Percentiles rank a stretch among this genome's conserved stretches.
phyloP scores from a whole-genome alignment of 352 stramenopile genomes.

The Globisporangium orthogonon region DNA sequence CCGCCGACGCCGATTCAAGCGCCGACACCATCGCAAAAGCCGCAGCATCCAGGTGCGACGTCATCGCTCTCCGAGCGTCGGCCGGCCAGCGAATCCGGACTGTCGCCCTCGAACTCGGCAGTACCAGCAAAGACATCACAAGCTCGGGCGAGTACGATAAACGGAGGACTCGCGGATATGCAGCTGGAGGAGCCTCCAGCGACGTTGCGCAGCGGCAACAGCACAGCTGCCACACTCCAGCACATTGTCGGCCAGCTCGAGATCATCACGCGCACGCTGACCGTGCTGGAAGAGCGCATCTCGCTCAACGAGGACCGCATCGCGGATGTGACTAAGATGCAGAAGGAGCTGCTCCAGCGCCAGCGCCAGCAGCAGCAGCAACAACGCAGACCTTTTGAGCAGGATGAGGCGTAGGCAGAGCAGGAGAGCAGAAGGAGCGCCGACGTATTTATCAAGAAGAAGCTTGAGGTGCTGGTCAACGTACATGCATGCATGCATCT shows the following conservation, averaged over 20 bases:
- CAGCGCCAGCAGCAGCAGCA: slow-evolving; percentile 23
- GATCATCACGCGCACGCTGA: slow-evolving; percentile 83
- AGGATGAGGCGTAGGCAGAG: slow-evolving; percentile 17
- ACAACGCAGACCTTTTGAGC: neutral
- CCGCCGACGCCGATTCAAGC: slow-evolving; percentile 30
- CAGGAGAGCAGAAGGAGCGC: slow-evolving; percentile 42
- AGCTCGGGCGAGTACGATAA: neutral
- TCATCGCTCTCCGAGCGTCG: slow-evolving; percentile 29
- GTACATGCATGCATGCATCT: too few relatives aligned
- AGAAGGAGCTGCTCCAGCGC: slow-evolving; percentile 51
- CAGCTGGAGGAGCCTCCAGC: neutral
- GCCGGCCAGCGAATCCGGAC: slow-evolving; percentile 1
- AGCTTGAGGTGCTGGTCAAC: slow-evolving; percentile 6
- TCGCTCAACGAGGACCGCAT: slow-evolving; percentile 82
- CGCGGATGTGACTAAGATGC: slow-evolving; percentile 46
- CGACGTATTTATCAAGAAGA: slow-evolving; percentile 29
- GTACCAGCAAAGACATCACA: neutral
- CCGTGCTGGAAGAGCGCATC: slow-evolving; percentile 78
- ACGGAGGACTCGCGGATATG: too few relatives aligned
- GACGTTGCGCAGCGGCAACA: slow-evolving; percentile 11
- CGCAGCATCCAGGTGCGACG: slow-evolving; percentile 23
- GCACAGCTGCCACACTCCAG: slow-evolving; percentile 62
- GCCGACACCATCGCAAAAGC: slow-evolving; percentile 35
- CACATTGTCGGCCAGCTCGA: slow-evolving; percentile 89
- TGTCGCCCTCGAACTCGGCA: slow-evolving; percentile 1